These are phyloP conservation scores for Ichthyophthirius multifiliis DNA, from an alignment of 169 alveolate genomes.

Conservation along the genomic window DNA sequence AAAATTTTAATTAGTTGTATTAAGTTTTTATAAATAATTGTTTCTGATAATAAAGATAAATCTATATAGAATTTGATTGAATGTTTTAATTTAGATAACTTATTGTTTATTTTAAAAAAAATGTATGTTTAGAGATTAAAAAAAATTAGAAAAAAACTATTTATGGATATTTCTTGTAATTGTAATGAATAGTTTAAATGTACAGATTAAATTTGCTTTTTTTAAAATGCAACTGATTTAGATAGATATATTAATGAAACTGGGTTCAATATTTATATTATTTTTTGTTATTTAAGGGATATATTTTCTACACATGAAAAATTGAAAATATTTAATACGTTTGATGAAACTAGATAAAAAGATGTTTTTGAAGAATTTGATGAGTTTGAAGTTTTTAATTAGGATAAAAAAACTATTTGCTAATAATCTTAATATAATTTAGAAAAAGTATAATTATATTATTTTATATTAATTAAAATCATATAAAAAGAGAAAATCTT, in stretches of 20 bases:
- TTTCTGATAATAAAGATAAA: neutral
- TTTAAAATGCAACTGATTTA: neutral
- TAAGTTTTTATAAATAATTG: neutral
- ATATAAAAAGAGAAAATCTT: neutral
- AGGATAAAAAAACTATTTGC: neutral
- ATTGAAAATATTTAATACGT: neutral
- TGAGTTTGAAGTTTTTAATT: neutral
- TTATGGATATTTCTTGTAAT: neutral
- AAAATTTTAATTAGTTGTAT: neutral
- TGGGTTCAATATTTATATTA: conserved; percentile 5
- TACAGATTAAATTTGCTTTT: neutral
- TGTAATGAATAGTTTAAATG: neutral
- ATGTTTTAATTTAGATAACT: neutral
- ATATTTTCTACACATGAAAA: neutral
- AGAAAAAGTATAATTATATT: neutral
- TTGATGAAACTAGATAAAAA: neutral
- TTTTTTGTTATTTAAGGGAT: neutral
- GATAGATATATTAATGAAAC: neutral
- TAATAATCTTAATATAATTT: neutral
- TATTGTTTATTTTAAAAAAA: neutral
- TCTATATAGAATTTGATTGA: neutral
- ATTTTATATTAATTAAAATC: neutral
- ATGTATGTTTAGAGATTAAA: conserved; percentile 1
- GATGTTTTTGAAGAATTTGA: neutral
- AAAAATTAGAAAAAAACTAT: neutral